phyloP scores from a whole-genome alignment of 257 asterid genomes.

The Solanum raphanifolium region DNA sequence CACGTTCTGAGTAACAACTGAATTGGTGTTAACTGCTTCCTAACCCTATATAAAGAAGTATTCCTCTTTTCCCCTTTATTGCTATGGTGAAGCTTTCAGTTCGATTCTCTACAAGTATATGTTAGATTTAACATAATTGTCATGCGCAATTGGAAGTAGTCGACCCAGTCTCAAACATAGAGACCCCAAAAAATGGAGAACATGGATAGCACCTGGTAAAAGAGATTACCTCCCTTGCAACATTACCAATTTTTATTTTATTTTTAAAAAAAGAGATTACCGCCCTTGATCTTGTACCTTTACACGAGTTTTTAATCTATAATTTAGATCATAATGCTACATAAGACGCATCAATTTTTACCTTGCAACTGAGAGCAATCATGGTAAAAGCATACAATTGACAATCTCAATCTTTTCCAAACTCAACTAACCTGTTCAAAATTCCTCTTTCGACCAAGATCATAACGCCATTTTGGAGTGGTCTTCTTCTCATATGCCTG shows the following conservation, averaged over 20 bases:
- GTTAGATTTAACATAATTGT: neutral
- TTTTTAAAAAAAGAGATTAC: neutral
- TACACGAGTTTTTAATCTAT: neutral
- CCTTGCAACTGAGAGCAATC: neutral
- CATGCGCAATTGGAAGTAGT: neutral
- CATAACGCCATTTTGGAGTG: constrained; percentile 90
- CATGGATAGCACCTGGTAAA: neutral
- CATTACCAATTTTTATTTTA: neutral
- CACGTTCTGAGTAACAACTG: neutral
- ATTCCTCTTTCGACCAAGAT: constrained; percentile 85
- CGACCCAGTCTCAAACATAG: neutral
- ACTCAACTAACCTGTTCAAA: constrained; percentile 60
- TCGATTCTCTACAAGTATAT: neutral
- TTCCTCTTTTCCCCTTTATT: neutral
- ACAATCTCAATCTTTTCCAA: neutral
- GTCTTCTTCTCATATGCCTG: constrained; percentile 95
- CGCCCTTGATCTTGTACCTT: neutral
- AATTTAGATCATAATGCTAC: neutral
- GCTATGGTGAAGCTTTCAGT: neutral
- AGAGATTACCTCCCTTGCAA: neutral
- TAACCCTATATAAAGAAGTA: neutral
- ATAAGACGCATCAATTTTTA: neutral
- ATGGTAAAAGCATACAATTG: neutral
- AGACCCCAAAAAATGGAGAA: neutral
- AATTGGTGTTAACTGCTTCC: neutral